Conservation (phyloP, 2,329 filamentous ascomycete species). For the Phaeoacremonium minimum region DNA sequence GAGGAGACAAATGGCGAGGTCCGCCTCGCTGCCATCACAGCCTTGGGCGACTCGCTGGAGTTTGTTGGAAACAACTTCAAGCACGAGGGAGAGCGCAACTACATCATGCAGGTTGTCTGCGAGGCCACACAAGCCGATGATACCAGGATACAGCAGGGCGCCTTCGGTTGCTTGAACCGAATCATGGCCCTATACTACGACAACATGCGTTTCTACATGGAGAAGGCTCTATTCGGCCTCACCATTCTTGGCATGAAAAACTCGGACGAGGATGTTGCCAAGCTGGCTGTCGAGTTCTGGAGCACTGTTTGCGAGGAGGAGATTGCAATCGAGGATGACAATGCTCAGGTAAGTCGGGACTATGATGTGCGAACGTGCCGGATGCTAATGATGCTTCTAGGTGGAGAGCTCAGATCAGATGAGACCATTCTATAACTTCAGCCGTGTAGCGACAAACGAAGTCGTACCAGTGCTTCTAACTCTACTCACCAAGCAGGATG, state of each 20-base stretch:
- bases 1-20: slow-evolving; percentile 92
- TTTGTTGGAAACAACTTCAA: slow-evolving; percentile 99
- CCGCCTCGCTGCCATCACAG: slow-evolving; percentile 86
- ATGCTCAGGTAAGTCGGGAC: slow-evolving; percentile 59
- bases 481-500: slow-evolving; percentile 93
- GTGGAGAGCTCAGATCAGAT: slow-evolving; percentile 76
- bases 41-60: slow-evolving; percentile 92
- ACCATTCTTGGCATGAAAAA: slow-evolving; percentile 99
- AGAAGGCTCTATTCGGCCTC: slow-evolving; percentile 95
- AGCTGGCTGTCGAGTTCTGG: slow-evolving; percentile 98
- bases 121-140: slow-evolving; percentile 96
- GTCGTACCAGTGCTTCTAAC: slow-evolving; percentile 88
- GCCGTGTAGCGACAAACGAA: slow-evolving; percentile 85
- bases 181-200: slow-evolving; percentile 99
- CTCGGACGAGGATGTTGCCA: slow-evolving; percentile 94
- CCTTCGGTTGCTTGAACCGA: slow-evolving; percentile 94
- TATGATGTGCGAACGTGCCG: neutral
- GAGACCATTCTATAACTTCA: slow-evolving; percentile 94
- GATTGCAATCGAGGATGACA: slow-evolving; percentile 96
- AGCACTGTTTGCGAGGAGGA: slow-evolving; percentile 99
- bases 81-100: slow-evolving; percentile 98
- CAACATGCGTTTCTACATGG: slow-evolving; percentile 99
- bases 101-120: slow-evolving; percentile 99
- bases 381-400: slow-evolving; percentile 18
- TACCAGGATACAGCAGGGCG: slow-evolving; percentile 86